These are phyloP conservation scores for Taphrina populina DNA, from an alignment of 1,139 yeast species.

Conservation along the genomic window DNA sequence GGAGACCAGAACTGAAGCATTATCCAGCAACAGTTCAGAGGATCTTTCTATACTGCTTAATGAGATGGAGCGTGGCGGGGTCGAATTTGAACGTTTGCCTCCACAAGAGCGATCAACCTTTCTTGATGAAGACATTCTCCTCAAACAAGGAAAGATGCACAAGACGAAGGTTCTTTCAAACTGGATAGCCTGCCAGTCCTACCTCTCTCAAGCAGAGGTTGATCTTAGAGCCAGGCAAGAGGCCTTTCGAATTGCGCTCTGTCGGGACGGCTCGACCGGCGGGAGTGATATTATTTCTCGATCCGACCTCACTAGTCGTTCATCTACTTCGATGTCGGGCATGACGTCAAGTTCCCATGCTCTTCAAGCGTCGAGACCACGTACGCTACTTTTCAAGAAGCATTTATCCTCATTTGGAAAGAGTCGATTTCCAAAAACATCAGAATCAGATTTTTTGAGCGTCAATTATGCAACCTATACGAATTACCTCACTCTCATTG, in stretches of 20 bases:
- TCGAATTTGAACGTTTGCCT: slow-evolving; percentile 4
- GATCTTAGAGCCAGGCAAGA: slow-evolving; percentile 3
- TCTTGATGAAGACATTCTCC: background rate
- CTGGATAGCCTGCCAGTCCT: slow-evolving; percentile 21
- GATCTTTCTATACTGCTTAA: slow-evolving; percentile 5
- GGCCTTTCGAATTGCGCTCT: slow-evolving; percentile 5
- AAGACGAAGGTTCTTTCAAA: slow-evolving; percentile 8
- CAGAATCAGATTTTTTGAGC: background rate
- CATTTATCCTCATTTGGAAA: background rate
- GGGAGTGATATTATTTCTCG: slow-evolving; percentile 1
- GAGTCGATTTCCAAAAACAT: background rate
- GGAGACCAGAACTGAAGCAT: slow-evolving; percentile 6
- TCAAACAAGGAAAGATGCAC: slow-evolving; percentile 12
- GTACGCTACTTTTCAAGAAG: background rate
- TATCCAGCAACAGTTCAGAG: slow-evolving; percentile 1
- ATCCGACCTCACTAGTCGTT: slow-evolving; percentile 12
- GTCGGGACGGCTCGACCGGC: background rate
- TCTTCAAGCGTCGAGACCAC: background rate
- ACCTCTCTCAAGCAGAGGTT: slow-evolving; percentile 12
- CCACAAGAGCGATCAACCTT: background rate
- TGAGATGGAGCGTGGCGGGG: slow-evolving; percentile 3
- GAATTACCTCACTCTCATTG: background rate
- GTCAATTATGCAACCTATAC: slow-evolving; percentile 1
- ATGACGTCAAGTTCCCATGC: background rate
- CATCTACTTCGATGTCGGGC: slow-evolving; percentile 2